Conservation (phyloP, 805 yeast genomes). For the Candida alai region DNA sequence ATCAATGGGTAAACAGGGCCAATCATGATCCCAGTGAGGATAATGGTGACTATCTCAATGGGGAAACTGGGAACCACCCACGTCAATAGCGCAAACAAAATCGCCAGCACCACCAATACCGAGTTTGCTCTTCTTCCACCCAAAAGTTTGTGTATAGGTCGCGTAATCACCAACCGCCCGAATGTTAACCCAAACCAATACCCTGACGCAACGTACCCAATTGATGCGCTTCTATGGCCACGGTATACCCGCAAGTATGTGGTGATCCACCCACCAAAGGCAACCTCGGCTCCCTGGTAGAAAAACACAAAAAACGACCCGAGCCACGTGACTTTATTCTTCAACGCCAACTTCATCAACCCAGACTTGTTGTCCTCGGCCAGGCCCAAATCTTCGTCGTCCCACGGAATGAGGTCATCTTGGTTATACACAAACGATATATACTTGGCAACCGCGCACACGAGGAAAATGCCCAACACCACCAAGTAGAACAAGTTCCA, state of each 20-base stretch:
- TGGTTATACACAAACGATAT: slow-evolving; percentile 49
- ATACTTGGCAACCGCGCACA: slow-evolving; percentile 29
- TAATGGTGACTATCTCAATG: slow-evolving; percentile 44
- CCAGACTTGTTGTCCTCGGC: slow-evolving; percentile 7
- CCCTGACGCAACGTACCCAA: slow-evolving; percentile 63
- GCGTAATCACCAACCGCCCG: slow-evolving; percentile 55
- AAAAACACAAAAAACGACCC: slow-evolving; percentile 53
- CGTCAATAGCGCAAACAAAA: slow-evolving; percentile 35
- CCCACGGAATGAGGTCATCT: slow-evolving; percentile 39
- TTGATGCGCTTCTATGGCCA: slow-evolving; percentile 35
- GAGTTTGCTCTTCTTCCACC: slow-evolving; percentile 46
- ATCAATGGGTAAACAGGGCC: slow-evolving; percentile 66
- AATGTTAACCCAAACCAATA: slow-evolving; percentile 69
- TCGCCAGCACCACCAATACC: slow-evolving; percentile 28
- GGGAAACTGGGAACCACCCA: slow-evolving; percentile 47
- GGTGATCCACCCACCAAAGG: slow-evolving; percentile 69
- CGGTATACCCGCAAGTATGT: slow-evolving; percentile 58
- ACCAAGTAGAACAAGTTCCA: slow-evolving; percentile 58
- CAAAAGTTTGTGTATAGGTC: slow-evolving; percentile 29
- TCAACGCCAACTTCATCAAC: slow-evolving; percentile 36
- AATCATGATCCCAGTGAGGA: slow-evolving; percentile 53
- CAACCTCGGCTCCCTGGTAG: slow-evolving; percentile 68
- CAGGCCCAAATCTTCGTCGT: slow-evolving; percentile 12
- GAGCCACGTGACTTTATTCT: slow-evolving; percentile 40
- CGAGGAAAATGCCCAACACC: slow-evolving; percentile 36